Conservation (phyloP, 2,329 filamentous ascomycete species). For the Colletotrichum australisinense region DNA sequence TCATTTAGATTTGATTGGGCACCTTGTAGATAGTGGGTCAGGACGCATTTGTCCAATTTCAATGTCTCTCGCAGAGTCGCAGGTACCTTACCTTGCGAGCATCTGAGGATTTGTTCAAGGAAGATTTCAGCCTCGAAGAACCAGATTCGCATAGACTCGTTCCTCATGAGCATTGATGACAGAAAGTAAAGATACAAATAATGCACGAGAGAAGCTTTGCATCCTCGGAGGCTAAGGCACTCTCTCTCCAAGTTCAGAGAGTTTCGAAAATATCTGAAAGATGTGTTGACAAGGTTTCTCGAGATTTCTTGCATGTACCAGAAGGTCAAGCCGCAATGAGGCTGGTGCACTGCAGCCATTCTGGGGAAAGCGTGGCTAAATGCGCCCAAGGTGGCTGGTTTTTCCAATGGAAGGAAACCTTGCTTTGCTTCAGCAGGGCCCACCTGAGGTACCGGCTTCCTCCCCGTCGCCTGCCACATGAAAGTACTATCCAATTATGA, state of each 20-base stretch:
- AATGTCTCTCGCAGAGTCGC: neutral
- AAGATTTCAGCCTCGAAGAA: neutral
- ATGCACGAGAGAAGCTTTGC: neutral
- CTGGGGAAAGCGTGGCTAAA: neutral
- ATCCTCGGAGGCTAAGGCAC: neutral
- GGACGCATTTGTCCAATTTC: neutral
- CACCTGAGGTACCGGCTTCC: constrained; percentile 1
- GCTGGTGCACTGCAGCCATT: neutral
- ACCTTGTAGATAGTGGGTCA: neutral
- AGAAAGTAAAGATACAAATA: neutral
- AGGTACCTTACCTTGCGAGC: too few species aligned
- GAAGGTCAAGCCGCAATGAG: constrained; percentile 8
- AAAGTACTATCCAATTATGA: constrained; percentile 19
- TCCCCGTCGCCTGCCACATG: constrained; percentile 7
- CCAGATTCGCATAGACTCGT: neutral
- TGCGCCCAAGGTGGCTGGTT: neutral
- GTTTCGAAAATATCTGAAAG: neutral
- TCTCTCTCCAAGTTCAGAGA: neutral
- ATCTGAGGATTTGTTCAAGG: neutral
- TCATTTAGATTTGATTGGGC: constrained; percentile 3
- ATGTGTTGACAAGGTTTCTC: neutral
- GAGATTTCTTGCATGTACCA: neutral
- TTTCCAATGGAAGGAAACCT: neutral
- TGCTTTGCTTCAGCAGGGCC: constrained; percentile 3
- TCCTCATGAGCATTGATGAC: neutral